phyloP scores from a whole-genome alignment of 257 asterid species.

The Solanum sparsipilum region DNA sequence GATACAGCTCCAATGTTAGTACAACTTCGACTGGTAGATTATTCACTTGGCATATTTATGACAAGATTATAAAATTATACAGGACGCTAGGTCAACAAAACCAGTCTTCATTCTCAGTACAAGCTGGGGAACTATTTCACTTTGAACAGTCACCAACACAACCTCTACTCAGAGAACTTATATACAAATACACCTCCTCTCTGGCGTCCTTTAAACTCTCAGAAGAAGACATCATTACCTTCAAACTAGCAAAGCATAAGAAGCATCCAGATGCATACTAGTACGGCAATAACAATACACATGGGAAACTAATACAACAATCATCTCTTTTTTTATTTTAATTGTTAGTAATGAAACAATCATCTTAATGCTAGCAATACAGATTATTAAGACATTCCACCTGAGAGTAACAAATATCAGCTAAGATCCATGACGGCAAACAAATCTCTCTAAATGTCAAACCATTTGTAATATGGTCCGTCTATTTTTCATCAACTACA shows the following conservation, averaged over 20 bases:
- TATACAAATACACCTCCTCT: background rate
- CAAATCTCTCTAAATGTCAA: background rate
- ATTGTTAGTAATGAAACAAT: background rate
- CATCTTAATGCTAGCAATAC: background rate
- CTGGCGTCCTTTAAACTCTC: background rate
- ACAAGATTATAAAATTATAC: background rate
- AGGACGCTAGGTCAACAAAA: background rate
- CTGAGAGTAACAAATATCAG: background rate
- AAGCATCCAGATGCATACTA: background rate
- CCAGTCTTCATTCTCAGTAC: background rate
- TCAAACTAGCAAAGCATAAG: background rate
- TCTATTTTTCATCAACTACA: background rate
- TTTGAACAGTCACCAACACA: background rate
- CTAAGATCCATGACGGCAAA: background rate
- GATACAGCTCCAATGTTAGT: background rate
- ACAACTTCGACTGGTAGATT: background rate
- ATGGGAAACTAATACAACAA: background rate
- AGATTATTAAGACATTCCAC: background rate
- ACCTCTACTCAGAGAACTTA: background rate
- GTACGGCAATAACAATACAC: background rate
- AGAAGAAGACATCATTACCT: background rate
- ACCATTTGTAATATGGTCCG: background rate
- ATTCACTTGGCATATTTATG: background rate
- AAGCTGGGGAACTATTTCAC: background rate
- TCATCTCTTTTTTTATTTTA: background rate